phyloP scores from a whole-genome alignment of 495 filamentous ascomycete species.

The Viridothelium virens region DNA sequence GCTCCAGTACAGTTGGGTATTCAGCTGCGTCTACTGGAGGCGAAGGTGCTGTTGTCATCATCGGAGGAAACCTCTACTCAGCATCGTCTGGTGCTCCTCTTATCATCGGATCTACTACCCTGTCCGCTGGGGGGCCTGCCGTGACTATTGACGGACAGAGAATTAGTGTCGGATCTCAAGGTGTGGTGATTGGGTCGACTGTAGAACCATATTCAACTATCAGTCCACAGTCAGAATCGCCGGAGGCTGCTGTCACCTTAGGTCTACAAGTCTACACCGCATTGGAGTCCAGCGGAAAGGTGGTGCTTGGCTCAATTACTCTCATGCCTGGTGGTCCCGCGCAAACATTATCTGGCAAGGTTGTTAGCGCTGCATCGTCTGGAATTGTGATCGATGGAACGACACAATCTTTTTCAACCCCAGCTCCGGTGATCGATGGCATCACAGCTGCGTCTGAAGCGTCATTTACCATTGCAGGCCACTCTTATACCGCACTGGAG shows the following conservation, averaged over 20 bases:
- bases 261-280: neutral
- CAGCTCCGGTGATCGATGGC: neutral
- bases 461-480: neutral
- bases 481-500: neutral
- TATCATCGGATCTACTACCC: slow-evolving; percentile 4
- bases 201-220: neutral
- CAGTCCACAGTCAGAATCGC: neutral
- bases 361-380: neutral
- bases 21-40: neutral
- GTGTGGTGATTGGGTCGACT: neutral
- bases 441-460: slow-evolving; percentile 3
- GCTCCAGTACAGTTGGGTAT: slow-evolving; percentile 8
- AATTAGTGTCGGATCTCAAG: neutral
- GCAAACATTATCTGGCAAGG: neutral
- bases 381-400: neutral
- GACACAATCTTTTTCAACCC: neutral
- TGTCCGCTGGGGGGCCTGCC: slow-evolving; percentile 10
- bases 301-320: neutral
- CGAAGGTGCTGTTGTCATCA: neutral
- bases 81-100: neutral
- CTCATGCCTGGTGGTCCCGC: neutral
- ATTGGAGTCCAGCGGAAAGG: neutral
- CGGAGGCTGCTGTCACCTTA: neutral
- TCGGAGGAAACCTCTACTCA: neutral
- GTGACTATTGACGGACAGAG: neutral